Base-by-base conservation (phyloP, 345 rosid species). In the Melastoma malabathricum region DNA sequence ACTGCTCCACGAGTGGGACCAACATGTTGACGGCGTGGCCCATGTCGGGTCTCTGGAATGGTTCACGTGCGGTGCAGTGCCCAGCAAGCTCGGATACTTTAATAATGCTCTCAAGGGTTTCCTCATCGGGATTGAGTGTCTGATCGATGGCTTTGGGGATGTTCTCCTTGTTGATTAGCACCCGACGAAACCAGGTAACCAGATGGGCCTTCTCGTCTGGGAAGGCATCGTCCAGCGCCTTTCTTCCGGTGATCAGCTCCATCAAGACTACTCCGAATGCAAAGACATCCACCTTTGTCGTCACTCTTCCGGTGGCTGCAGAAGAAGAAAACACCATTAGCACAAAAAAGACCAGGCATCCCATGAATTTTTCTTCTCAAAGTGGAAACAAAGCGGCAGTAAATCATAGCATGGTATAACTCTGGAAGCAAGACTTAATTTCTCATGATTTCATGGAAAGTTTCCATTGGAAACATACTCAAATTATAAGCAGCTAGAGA, bases 241-340 rank as follows among this genome's bases (percentile, higher is more conserved):
- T 82, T 71, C 95, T 71, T 39, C 97, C 95, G 0, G 97, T 79
- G 25, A 89, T 59, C n/a, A 86, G 63, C 71, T 89, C 97, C 97
- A 85, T 85, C 51, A 89, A 71, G 29, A 89, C 81, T 19, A 81
- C 97, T 19, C 97, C 97, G 58, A 79, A 89, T 51, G 93, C 95
- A 53, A 72, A 89, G 1, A 89, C 84, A 58, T 89, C 97, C 20
- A 85, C 89, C 62, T 85, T 89, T 4, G 83, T 89, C 1, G 97
- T 83, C 54, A 89, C 97, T 70, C 95, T 74, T 55, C 97, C 97
- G 3, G 97, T 89, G 17, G 89, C 97, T 89, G 80, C 50, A 55
- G 45, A 22, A 46, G 38, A 15, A 62, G 25, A 15, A 44, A 44
- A 15, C 3, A 49, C 43, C 29, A 6, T 5, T 43, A 16, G 27